A percentile compares a stretch with the other conserved stretches of the same genome.
phyloP scores from a whole-genome alignment of 2,329 filamentous ascomycete genomes.

The Byssothecium circinans region DNA sequence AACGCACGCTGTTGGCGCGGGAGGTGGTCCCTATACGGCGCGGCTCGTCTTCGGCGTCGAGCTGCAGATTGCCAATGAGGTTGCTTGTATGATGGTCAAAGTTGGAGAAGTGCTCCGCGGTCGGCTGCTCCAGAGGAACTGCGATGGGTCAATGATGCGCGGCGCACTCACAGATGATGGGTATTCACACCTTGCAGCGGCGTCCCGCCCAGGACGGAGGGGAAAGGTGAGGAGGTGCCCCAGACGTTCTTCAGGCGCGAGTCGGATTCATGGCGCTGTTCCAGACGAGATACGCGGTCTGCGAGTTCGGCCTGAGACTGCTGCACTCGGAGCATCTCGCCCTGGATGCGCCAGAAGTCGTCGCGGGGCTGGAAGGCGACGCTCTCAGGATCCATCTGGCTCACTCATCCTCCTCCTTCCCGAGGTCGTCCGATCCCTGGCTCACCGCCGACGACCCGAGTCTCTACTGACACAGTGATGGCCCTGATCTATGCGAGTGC shows the following conservation, averaged over 20 bases:
- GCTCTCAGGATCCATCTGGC: conserved; percentile 63
- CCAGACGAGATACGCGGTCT: conserved; percentile 62
- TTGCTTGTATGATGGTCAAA: conserved; percentile 86
- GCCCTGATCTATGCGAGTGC: background rate
- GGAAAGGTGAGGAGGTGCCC: conserved; percentile 82
- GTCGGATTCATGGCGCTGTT: conserved; percentile 65
- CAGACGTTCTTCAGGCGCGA: conserved; percentile 79
- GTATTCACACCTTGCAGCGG: conserved; percentile 75
- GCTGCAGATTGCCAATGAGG: conserved; percentile 75
- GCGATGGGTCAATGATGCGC: conserved; percentile 19
- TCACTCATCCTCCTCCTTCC: conserved; percentile 41
- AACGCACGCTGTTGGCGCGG: conserved; percentile 93
- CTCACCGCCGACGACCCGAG: conserved; percentile 4
- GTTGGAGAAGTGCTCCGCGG: conserved; percentile 84
- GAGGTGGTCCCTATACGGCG: conserved; percentile 84
- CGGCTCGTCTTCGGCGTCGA: conserved; percentile 85
- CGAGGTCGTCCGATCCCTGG: conserved; percentile 12
- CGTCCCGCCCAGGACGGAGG: conserved; percentile 78
- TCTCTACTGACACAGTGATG: conserved; percentile 4
- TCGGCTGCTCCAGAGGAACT: conserved; percentile 79
- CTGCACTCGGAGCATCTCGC: conserved; percentile 63
- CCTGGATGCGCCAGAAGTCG: conserved; percentile 66
- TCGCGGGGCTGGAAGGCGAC: conserved; percentile 64
- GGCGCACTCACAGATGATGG: background rate
- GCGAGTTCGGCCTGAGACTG: conserved; percentile 62